Evolutionary conservation across 2,329 filamentous ascomycete species (phyloP), one percentile per base, ranked within the genome.

Genomic region (Tolypocladium ophioglossoides): DNA sequence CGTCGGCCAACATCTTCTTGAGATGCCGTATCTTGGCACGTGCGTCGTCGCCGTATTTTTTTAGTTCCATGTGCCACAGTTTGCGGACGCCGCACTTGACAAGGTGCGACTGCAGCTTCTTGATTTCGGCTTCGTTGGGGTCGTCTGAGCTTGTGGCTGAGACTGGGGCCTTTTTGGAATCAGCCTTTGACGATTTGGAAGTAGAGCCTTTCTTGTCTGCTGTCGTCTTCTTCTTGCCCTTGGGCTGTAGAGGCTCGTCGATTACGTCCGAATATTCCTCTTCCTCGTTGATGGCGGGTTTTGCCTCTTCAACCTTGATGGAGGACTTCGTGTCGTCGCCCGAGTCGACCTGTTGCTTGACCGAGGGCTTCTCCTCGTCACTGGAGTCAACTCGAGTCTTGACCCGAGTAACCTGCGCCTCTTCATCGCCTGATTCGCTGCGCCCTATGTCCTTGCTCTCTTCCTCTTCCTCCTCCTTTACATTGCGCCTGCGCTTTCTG

Each of bases 81-180:
- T 96, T 97, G 52, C 90, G 86, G 54, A 96, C 83, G 34, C 92
- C 92, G 64, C 92, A 99, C 70, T 96, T 96, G 48, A 86, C 73
- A 8, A 99, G 79, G 70, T 92, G 90, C 10, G 84, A 82, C 71
- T 97, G 92, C 4, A 97, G 76, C 50, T 85, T 87, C 70, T 96
- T 97, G 66, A 96, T 87, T 67, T 95, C 88, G 4, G 81, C 84
- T 56, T 89, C 83, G 56, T 91, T 80, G 0, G 86, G 81, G 58
- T 90, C 66, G 20, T 72, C 65, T 2, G 69, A 51, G 9, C 61
- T 56, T 22, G 64, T 41, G 11, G 47, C 20, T 51, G 35, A 30
- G 9, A 50, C 10, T 16, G 32, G 37, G 3, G 71, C 68, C 56
- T 63, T 68, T 58, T 67, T 70, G 50, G 51, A 35, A 7, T 53